phyloP scores from a whole-genome alignment of 2,329 filamentous ascomycete genomes.

The Huntiella savannae region DNA sequence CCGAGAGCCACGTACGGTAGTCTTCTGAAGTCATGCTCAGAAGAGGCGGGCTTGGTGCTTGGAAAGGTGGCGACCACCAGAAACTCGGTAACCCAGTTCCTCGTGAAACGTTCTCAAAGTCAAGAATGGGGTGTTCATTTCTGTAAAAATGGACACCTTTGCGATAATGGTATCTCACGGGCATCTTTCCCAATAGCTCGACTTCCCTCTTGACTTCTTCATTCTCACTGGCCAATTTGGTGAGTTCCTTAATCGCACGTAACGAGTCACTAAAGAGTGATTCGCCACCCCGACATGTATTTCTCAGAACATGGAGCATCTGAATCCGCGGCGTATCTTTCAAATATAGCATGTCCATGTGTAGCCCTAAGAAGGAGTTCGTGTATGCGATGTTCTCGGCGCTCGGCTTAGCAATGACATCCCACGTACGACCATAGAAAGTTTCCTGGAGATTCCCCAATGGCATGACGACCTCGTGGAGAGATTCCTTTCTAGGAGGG shows the following conservation, averaged over 20 bases:
- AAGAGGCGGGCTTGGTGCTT: slow-evolving; percentile 30
- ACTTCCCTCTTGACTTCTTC: slow-evolving; percentile 14
- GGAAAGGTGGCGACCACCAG: slow-evolving; percentile 65
- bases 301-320: slow-evolving; percentile 73
- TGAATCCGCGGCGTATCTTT: slow-evolving; percentile 62
- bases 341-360: slow-evolving; percentile 89
- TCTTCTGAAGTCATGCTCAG: background rate
- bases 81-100: slow-evolving; percentile 15
- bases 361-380: slow-evolving; percentile 59
- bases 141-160: slow-evolving; percentile 47
- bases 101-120: slow-evolving; percentile 12
- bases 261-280: slow-evolving; percentile 72
- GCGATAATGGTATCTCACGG: slow-evolving; percentile 49
- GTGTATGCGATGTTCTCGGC: slow-evolving; percentile 92
- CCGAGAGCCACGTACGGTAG: slow-evolving; percentile 10
- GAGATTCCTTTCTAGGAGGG: slow-evolving; percentile 44
- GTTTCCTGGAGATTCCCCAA: slow-evolving; percentile 49
- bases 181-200: slow-evolving; percentile 22
- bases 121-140: slow-evolving; percentile 35
- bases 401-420: slow-evolving; percentile 62
- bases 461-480: slow-evolving; percentile 43
- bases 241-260: slow-evolving; percentile 31
- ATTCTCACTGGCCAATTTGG: slow-evolving; percentile 9
- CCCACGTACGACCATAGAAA: slow-evolving; percentile 82
- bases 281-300: slow-evolving; percentile 60